phyloP scores from a whole-genome alignment of 768 basidiomycete genomes.

The Mycena indigotica region DNA sequence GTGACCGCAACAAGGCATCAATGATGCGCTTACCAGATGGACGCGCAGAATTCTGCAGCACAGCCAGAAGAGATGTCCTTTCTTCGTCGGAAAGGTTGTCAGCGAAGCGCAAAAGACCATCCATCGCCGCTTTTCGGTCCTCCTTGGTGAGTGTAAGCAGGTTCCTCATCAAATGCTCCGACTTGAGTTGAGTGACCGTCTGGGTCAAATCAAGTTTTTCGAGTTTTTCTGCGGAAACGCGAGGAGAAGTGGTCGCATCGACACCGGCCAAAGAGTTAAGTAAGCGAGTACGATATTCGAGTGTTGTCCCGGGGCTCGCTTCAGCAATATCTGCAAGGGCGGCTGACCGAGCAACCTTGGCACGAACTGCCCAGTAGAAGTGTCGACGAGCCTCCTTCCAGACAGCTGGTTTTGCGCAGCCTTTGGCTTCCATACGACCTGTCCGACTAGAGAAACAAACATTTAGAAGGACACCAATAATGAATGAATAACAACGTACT shows the following conservation, averaged over 20 bases:
- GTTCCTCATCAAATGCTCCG: slow-evolving; percentile 66
- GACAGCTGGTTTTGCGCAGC: slow-evolving; percentile 80
- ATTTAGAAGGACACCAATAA: slow-evolving; percentile 1
- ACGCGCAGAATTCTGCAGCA: slow-evolving; percentile 59
- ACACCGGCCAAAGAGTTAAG: slow-evolving; percentile 63
- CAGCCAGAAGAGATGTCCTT: slow-evolving; percentile 57
- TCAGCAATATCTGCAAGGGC: slow-evolving; percentile 65
- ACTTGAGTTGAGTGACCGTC: slow-evolving; percentile 64
- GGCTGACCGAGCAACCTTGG: slow-evolving; percentile 70
- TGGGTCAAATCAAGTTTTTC: slow-evolving; percentile 71
- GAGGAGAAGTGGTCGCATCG: slow-evolving; percentile 54
- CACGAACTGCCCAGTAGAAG: slow-evolving; percentile 93
- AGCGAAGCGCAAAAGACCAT: slow-evolving; percentile 72
- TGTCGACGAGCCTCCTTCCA: slow-evolving; percentile 90
- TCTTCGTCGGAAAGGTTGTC: slow-evolving; percentile 77
- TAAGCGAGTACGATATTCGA: slow-evolving; percentile 66
- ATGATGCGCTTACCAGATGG: slow-evolving; percentile 54
- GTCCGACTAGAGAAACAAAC: slow-evolving; percentile 61
- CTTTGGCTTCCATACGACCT: slow-evolving; percentile 97
- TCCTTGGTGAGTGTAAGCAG: slow-evolving; percentile 70
- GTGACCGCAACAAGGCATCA: slow-evolving; percentile 1
- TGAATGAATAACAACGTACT: slow-evolving; percentile 62
- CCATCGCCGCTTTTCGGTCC: slow-evolving; percentile 76
- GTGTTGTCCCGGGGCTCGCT: slow-evolving; percentile 70
- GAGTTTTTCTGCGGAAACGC: slow-evolving; percentile 61